Conservation (phyloP, 306 rosid genomes). For the Quercus bicolor region DNA sequence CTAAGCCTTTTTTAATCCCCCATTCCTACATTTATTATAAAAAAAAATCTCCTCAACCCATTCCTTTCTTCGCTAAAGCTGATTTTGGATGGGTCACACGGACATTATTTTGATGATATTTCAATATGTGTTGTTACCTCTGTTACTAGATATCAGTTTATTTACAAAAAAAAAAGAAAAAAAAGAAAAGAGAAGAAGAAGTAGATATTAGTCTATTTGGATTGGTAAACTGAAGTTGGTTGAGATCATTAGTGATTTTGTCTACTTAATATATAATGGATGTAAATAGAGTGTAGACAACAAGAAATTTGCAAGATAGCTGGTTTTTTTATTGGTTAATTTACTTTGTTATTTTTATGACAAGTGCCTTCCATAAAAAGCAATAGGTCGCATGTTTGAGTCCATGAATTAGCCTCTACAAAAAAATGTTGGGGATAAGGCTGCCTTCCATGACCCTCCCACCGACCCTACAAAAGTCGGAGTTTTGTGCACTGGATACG, state of each 20-base stretch:
- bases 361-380: too few species aligned
- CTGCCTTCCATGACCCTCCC: too few species aligned
- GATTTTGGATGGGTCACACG: not conserved
- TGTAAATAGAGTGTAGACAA: not conserved
- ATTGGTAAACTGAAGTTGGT: not conserved
- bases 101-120: not conserved
- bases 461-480: too few species aligned
- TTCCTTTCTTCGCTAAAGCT: not conserved
- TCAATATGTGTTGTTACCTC: not conserved
- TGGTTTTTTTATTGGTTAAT: not conserved
- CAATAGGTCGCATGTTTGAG: too few species aligned
- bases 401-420: too few species aligned
- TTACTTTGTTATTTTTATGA: too few species aligned
- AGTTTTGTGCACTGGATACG: too few species aligned
- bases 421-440: too few species aligned
- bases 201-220: not conserved
- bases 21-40: not conserved
- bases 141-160: not conserved
- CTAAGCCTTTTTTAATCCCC: too few species aligned
- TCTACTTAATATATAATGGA: not conserved
- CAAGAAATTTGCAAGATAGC: not conserved
- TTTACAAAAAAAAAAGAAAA: too few species aligned
- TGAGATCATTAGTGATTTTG: not conserved
- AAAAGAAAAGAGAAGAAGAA: too few species aligned
- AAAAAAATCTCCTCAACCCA: too few species aligned